Conservation (phyloP, 1,284 basidiomycete genomes). For the Rhodotorula sp. region DNA sequence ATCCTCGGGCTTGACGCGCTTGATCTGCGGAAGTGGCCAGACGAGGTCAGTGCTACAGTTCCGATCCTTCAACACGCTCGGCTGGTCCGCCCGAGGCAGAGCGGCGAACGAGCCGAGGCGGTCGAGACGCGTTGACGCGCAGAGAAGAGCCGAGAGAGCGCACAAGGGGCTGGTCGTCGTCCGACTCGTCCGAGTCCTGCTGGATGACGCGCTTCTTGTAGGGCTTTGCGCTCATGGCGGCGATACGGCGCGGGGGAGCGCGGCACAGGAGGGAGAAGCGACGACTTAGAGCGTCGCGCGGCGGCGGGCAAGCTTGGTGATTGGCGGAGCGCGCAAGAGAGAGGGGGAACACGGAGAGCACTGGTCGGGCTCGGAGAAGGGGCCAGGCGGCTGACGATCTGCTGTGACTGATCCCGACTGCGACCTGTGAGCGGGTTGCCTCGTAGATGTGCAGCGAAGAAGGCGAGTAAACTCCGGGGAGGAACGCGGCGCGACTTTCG, state of each 20-base stretch:
- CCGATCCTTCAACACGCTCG: not conserved
- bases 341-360: no score
- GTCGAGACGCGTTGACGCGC: not conserved
- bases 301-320: not conserved
- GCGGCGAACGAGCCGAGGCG: not conserved
- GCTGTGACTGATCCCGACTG: no score
- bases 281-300: conserved; percentile 2
- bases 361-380: no score
- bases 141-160: conserved; percentile 16
- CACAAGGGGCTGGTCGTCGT: conserved; percentile 52
- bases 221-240: conserved; percentile 33
- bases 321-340: no score
- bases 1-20: conserved; percentile 28
- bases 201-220: conserved; percentile 46
- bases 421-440: no score
- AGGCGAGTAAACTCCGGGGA: no score
- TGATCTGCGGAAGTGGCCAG: conserved; percentile 18
- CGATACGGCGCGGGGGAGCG: not conserved
- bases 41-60: not conserved
- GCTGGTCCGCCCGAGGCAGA: not conserved
- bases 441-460: no score
- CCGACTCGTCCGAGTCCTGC: conserved; percentile 40
- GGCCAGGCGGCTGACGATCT: no score
- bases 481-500: no score
- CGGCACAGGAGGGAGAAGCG: not conserved